Evolutionary conservation across 2,329 filamentous ascomycete genomes (phyloP), one percentile per base, ranked within the genome.

Genomic region (Fusarium cicatricum): DNA sequence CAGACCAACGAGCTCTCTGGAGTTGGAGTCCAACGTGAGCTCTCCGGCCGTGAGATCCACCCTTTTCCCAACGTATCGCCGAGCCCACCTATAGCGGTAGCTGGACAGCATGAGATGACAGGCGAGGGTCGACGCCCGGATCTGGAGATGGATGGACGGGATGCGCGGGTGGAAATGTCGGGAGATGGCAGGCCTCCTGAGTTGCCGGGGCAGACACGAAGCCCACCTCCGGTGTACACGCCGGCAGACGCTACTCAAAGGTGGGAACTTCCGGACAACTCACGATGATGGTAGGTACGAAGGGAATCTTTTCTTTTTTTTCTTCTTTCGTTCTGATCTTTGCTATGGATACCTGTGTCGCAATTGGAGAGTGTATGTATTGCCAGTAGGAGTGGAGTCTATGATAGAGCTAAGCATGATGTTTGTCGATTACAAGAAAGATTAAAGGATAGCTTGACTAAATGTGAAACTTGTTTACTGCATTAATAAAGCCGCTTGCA

Each of bases 231-330:
- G 37, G 17, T 47, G 12, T 58, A 67, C 14, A 54, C 29, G 12
- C 16, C 38, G 1, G 53, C 48, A 14, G 48, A 53, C 23, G 48
- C 19, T 21, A 38, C 40, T 3, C 65, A 65, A 28, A 51, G 65
- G 32, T 68, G 65, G 65, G 65, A 68, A 44, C 51, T 68, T 3
- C 59, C 64, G 3, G 65, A 64, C 21, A 68, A 65, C 33, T 64
- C 61, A 21, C 51, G 44, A 21, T 49, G 52, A n/a, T 29, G 28
- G 19, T 15, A 11, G 11, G 5, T 26, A 10, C 23, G 5, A 8
- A 26, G 9, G 23, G 23, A 26, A 26, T 26, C 23, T 26, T 10
- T 4, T 26, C 6, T 26, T 26, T 26, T 26, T 26, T 26, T 26
- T 23, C 21, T n/a, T n/a, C n/a, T n/a, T n/a, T n/a, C n/a, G n/a